phyloP scores from a whole-genome alignment of 495 filamentous ascomycete species.

The Penicillium nucicola region DNA sequence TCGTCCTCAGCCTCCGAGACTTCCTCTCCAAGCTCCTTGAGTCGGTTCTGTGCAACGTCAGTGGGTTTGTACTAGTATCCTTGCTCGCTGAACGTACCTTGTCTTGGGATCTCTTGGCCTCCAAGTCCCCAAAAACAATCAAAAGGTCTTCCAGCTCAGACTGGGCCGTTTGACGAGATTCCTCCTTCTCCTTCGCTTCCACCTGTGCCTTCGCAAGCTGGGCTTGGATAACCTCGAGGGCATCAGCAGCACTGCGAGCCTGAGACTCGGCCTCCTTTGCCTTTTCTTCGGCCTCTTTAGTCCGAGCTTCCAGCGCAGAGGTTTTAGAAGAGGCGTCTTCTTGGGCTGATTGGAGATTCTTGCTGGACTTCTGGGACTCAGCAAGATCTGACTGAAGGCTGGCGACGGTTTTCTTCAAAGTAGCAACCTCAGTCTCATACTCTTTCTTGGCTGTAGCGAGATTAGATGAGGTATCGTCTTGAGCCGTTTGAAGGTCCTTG shows the following conservation, averaged over 20 bases:
- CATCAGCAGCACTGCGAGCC: constrained; percentile 17
- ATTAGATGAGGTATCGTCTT: constrained; percentile 53
- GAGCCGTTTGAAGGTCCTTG: constrained; percentile 58
- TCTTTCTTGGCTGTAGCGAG: constrained; percentile 51
- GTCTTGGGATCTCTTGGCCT: constrained; percentile 76
- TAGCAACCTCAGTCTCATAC: constrained; percentile 58
- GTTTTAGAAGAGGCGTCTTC: constrained; percentile 51
- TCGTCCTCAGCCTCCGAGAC: constrained; percentile 80
- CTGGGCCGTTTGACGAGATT: constrained; percentile 61
- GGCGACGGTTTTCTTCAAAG: constrained; percentile 54
- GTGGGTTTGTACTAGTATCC: constrained; percentile 2
- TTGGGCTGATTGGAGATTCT: constrained; percentile 57
- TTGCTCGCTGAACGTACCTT: constrained; percentile 55
- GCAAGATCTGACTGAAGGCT: constrained; percentile 56
- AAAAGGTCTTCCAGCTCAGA: constrained; percentile 78
- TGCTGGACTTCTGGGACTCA: constrained; percentile 47
- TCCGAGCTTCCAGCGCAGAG: constrained; percentile 44
- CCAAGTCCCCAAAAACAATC: constrained; percentile 85
- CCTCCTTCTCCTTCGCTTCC: constrained; percentile 53
- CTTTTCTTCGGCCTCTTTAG: constrained; percentile 41
- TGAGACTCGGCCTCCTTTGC: constrained; percentile 48
- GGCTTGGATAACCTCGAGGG: constrained; percentile 18
- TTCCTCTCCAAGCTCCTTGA: constrained; percentile 68
- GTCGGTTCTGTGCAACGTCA: constrained; percentile 55
- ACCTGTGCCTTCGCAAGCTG: constrained; percentile 26